Conservation (phyloP, 495 filamentous ascomycete species). For the Xylaria flabelliformis region DNA sequence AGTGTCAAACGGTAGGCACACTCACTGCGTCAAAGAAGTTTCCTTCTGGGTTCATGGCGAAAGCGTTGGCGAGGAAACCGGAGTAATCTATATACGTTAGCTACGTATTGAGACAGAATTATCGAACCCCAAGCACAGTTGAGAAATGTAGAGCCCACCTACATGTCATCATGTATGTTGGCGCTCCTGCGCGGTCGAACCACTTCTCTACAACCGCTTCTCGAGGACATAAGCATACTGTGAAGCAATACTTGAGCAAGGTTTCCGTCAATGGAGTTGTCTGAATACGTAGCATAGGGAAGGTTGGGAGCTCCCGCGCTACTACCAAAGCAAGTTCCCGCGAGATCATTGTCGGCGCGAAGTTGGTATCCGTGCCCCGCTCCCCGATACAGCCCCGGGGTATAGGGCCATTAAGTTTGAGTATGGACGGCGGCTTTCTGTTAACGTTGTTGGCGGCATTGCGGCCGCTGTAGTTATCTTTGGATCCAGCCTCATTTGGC, state of each 20-base stretch:
- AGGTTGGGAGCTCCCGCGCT: conserved; percentile 38
- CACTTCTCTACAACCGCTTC: conserved; percentile 38
- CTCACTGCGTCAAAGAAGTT: conserved; percentile 41
- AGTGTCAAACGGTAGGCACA: background rate
- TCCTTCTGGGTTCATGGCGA: conserved; percentile 44
- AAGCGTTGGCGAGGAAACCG: conserved; percentile 42
- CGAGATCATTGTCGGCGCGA: conserved; percentile 30
- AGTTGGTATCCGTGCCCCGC: conserved; percentile 16
- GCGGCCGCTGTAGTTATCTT: background rate
- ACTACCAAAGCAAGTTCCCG: conserved; percentile 39
- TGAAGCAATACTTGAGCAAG: conserved; percentile 42
- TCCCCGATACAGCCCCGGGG: background rate
- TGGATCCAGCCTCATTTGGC: background rate
- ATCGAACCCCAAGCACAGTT: background rate
- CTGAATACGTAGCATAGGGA: conserved; percentile 40
- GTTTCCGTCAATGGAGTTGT: conserved; percentile 41
- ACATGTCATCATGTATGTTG: conserved; percentile 43
- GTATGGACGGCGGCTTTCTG: conserved; percentile 9
- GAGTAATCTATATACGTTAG: conserved; percentile 37
- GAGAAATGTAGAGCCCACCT: conserved; percentile 2
- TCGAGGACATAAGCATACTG: conserved; percentile 40
- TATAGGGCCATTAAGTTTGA: background rate
- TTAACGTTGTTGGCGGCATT: conserved; percentile 2
- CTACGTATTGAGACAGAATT: background rate
- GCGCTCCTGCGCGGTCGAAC: conserved; percentile 37